Conservation (phyloP, 202 grass and related monocot genomes). For the Setaria viridis region DNA sequence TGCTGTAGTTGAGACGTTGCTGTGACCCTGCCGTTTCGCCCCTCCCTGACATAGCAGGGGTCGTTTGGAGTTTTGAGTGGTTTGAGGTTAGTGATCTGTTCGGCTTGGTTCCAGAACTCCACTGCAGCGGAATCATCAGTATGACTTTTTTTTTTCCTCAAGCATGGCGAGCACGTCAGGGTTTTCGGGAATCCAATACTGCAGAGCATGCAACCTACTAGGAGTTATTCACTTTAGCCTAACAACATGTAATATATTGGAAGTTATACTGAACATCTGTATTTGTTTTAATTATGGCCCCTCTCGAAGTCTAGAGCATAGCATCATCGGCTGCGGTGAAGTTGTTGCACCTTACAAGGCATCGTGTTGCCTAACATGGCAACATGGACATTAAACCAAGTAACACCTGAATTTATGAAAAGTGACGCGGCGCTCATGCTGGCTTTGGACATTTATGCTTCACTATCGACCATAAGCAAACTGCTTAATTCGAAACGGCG, state of each 20-base stretch:
- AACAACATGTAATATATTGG: slow-evolving; percentile 20
- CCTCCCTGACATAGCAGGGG: slow-evolving; percentile 19
- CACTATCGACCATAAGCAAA: background rate
- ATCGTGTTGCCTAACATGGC: background rate
- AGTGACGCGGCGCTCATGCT: background rate
- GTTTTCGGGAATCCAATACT: background rate
- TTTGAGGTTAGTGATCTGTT: background rate
- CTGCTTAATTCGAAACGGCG: too few relatives aligned
- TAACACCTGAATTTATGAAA: background rate
- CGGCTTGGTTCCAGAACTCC: background rate
- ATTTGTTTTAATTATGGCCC: background rate
- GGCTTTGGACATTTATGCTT: background rate
- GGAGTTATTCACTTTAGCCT: background rate
- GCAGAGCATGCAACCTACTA: background rate
- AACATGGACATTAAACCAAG: background rate
- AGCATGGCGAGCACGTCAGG: background rate
- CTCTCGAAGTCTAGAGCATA: background rate
- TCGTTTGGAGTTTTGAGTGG: background rate
- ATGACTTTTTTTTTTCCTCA: background rate
- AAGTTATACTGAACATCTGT: background rate
- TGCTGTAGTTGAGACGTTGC: slow-evolving; percentile 69
- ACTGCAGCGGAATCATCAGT: background rate
- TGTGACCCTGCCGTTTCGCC: slow-evolving; percentile 48
- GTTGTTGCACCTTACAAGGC: background rate
- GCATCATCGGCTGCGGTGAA: background rate